Percentiles rank a stretch among this genome's conserved stretches.
phyloP scores from a whole-genome alignment of 2,329 filamentous ascomycete genomes.

The Hirsutella rhossiliensis region DNA sequence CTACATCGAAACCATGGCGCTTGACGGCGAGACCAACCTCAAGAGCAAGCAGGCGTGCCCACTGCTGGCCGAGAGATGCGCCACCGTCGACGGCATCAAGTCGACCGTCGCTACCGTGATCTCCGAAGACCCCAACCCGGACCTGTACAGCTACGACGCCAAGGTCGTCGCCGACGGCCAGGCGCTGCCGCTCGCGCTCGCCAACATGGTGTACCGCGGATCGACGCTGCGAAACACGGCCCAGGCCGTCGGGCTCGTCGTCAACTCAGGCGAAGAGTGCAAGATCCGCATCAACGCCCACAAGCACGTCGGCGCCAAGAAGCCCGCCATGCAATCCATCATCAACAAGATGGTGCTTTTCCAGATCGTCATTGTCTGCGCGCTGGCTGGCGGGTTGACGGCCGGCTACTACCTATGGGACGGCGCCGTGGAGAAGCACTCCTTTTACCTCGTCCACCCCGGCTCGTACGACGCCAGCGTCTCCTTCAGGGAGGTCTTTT shows the following conservation, averaged over 20 bases:
- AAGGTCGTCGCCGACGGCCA: slow-evolving; percentile 46
- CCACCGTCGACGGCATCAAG: slow-evolving; percentile 40
- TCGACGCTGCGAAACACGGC: slow-evolving; percentile 75
- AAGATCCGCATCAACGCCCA: slow-evolving; percentile 91
- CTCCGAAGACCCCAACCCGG: slow-evolving; percentile 64
- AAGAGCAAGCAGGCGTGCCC: slow-evolving; percentile 62
- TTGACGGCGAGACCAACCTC: slow-evolving; percentile 73
- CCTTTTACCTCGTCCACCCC: not conserved
- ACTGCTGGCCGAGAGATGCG: slow-evolving; percentile 42
- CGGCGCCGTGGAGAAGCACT: slow-evolving; percentile 31
- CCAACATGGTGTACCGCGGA: slow-evolving; percentile 76
- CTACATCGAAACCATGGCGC: slow-evolving; percentile 74
- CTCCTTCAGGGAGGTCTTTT: slow-evolving; percentile 69
- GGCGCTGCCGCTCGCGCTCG: slow-evolving; percentile 60
- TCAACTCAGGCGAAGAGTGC: slow-evolving; percentile 85
- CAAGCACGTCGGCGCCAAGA: slow-evolving; percentile 76
- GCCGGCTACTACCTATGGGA: slow-evolving; percentile 68
- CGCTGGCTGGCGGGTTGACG: slow-evolving; percentile 69
- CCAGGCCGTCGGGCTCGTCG: slow-evolving; percentile 61
- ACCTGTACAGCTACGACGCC: slow-evolving; percentile 68
- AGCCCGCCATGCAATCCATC: slow-evolving; percentile 61
- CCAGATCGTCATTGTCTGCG: slow-evolving; percentile 67
- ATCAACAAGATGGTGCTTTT: slow-evolving; percentile 75
- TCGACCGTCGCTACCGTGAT: slow-evolving; percentile 49
- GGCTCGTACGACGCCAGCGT: slow-evolving; percentile 29